Evolutionary conservation across 257 asterid species (phyloP), one percentile per base, ranked within the genome.

Genomic region (Nicotiana otophora): DNA sequence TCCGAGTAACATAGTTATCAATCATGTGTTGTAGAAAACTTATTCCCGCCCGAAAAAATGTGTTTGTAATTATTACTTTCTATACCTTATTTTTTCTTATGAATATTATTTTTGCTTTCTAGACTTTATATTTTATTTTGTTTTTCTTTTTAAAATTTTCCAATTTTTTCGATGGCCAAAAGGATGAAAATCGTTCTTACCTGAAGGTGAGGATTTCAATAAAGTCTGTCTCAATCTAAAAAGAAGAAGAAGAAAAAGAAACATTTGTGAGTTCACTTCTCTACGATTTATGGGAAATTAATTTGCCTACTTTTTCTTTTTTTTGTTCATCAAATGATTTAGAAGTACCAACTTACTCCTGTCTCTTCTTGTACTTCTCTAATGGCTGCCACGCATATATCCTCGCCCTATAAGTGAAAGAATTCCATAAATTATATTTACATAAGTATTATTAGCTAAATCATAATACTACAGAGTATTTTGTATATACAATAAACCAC

Each of bases 361-460:
- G 98, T 94, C 92, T 96, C 99, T 90, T 96, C 99, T 90, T 93
- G 88, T 58, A 96, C 97, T 88, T 96, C 98, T 86, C 98, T 89
- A 7, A 94, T 94, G 30, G 98, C 98, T 74, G 99, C 97, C 85
- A 83, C 90, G 46, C 94, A 90, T 77, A 94, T 89, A 87, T 96
- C 96, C 89, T 96, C 98, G 58, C 96, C 99, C 99, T 96, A 57
- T 10, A 58, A 31, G 9, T 42, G 1, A 30, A n/a, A 2, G 3
- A 39, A 42, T 42, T 42, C 34, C 6, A 42, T 4, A 7, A 33
- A 68, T 39, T 39, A 31, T 16, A 67, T 4, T 15, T 12, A 63
- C 17, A 51, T 36, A 63, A 31, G 33, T 20, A 66, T 28, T 30
- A 84, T 80, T 58, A 67, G 78, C 1, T 10, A 39, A 31, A 58